Conservation (phyloP, 345 rosid genomes). For the Eucalyptus viminalis region DNA sequence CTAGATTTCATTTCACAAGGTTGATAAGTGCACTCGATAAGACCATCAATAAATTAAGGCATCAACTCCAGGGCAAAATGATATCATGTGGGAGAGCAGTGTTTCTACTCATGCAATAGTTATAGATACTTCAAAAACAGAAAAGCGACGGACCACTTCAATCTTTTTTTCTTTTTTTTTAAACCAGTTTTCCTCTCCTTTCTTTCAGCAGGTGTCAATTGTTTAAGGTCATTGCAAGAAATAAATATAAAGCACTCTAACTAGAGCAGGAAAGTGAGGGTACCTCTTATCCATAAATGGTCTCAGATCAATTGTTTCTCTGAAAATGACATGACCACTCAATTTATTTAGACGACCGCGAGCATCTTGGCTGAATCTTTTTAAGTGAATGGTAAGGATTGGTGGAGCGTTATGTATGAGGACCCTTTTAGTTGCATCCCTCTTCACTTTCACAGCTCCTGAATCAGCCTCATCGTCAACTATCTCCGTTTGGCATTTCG, state of each 20-base stretch:
- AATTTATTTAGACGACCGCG: conserved; percentile 93
- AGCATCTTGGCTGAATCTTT: conserved; percentile 88
- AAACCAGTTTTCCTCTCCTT: background rate
- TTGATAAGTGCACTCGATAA: background rate
- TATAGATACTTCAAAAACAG: background rate
- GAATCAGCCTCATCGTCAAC: conserved; percentile 26
- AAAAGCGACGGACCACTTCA: background rate
- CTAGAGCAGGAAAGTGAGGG: background rate
- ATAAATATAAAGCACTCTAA: background rate
- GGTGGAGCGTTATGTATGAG: conserved; percentile 73
- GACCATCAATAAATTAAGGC: background rate
- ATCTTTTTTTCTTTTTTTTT: background rate
- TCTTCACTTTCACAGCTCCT: conserved; percentile 46
- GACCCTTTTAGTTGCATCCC: conserved; percentile 87
- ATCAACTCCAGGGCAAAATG: background rate
- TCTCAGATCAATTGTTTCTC: conserved; percentile 57
- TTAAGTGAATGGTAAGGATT: conserved; percentile 77
- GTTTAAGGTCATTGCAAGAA: background rate
- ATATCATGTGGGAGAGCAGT: background rate
- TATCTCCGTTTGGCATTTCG: conserved; percentile 21
- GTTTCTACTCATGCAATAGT: background rate
- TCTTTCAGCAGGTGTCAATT: background rate
- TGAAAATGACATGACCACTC: conserved; percentile 77
- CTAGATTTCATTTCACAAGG: background rate
- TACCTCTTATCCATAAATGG: conserved; percentile 87